A percentile compares a stretch with the other conserved stretches of the same genome.
Evolutionary conservation across 2,329 filamentous ascomycete genomes (phyloP).

Genomic region (Aspergillus latus): DNA sequence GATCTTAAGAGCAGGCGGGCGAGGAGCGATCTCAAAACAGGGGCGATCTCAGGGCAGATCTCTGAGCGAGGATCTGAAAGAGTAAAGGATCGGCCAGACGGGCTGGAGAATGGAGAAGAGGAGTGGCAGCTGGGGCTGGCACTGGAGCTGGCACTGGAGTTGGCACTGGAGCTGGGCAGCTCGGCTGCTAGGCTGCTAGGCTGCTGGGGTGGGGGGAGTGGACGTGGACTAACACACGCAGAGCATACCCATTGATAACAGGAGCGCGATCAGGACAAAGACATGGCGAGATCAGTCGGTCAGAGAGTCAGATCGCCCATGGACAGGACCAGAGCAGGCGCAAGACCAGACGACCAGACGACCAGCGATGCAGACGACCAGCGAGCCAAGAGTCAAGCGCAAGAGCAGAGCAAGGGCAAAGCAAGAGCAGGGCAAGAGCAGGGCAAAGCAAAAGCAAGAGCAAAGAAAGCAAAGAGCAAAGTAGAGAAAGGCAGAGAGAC

Average conservation of each 20-base stretch:
- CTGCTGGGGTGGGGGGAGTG: no score
- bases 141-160: no score
- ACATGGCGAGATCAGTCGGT: no score
- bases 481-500: not conserved
- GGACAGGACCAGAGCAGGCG: no score
- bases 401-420: not conserved
- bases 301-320: no score
- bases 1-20: slow-evolving; percentile 25
- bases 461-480: not conserved
- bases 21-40: slow-evolving; percentile 3
- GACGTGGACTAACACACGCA: not conserved
- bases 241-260: not conserved
- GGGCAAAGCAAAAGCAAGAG: not conserved
- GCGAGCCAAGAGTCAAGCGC: not conserved
- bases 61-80: not conserved
- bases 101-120: not conserved
- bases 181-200: no score
- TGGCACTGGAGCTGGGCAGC: no score
- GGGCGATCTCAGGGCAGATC: not conserved
- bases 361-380: not conserved
- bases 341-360: no score
- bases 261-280: no score
- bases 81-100: not conserved
- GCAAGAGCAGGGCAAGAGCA: not conserved
- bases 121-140: not conserved